phyloP scores from a whole-genome alignment of 2,329 filamentous ascomycete genomes.

The Colletotrichum lupini region DNA sequence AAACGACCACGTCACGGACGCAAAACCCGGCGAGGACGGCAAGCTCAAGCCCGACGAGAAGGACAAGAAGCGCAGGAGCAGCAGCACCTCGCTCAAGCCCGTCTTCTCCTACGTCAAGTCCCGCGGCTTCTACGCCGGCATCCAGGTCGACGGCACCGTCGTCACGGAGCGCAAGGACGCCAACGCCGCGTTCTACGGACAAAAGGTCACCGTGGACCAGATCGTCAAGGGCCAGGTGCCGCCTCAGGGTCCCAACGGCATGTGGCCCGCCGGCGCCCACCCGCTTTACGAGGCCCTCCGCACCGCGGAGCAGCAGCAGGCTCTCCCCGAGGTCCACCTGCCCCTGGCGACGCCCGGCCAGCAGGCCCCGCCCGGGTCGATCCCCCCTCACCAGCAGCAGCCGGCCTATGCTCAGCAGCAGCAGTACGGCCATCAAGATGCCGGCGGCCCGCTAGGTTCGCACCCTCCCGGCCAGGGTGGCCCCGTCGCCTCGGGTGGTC shows the following conservation, averaged over 20 bases:
- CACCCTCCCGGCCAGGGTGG: slow-evolving; percentile 13
- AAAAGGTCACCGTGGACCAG: slow-evolving; percentile 58
- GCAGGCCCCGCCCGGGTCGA: slow-evolving; percentile 10
- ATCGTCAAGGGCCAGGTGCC: slow-evolving; percentile 60
- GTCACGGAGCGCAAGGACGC: slow-evolving; percentile 88
- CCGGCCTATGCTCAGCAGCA: slow-evolving; percentile 22
- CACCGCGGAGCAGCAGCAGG: slow-evolving; percentile 44
- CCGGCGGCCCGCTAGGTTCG: slow-evolving; percentile 36
- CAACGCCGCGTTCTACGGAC: slow-evolving; percentile 86
- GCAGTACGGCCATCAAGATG: slow-evolving; percentile 36
- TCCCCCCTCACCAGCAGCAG: slow-evolving; percentile 10
- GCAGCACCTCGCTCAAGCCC: slow-evolving; percentile 46
- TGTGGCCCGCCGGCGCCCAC: slow-evolving; percentile 48
- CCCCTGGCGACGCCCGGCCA: slow-evolving; percentile 28
- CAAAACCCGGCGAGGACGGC: slow-evolving; percentile 41
- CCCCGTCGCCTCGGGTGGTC: slow-evolving; percentile 24
- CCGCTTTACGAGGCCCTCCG: slow-evolving; percentile 44
- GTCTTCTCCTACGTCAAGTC: slow-evolving; percentile 85
- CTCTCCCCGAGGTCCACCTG: slow-evolving; percentile 34
- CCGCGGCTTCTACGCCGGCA: slow-evolving; percentile 86
- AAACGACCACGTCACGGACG: slow-evolving; percentile 23
- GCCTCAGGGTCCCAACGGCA: slow-evolving; percentile 37
- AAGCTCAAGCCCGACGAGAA: slow-evolving; percentile 55
- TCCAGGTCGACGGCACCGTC: slow-evolving; percentile 88
- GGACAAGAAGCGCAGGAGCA: slow-evolving; percentile 31